Conservation (phyloP, 768 basidiomycete species). For the Suillus clintonianus region DNA sequence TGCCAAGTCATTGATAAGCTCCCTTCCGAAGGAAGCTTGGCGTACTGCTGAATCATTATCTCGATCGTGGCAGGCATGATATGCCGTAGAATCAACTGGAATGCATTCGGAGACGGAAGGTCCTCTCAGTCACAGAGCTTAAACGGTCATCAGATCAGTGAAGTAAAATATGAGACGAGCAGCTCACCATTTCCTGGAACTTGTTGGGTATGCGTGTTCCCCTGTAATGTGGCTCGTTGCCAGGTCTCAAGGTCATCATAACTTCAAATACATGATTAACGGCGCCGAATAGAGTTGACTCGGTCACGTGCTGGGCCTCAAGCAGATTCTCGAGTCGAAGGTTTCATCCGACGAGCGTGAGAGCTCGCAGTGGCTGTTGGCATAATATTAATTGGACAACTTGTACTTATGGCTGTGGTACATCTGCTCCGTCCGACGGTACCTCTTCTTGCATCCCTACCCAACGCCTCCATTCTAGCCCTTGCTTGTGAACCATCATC, state of each 20-base stretch:
- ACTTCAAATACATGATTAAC: background rate
- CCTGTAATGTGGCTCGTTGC: background rate
- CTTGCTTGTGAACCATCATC: conserved; percentile 95
- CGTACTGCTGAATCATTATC: background rate
- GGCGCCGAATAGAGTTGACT: background rate
- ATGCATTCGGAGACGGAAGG: background rate
- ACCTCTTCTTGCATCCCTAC: conserved; percentile 32
- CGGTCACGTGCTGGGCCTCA: too few species aligned
- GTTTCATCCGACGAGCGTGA: background rate
- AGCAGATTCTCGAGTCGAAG: too few species aligned
- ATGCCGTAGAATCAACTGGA: background rate
- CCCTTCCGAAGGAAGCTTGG: too few species aligned
- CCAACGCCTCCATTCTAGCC: conserved; percentile 76
- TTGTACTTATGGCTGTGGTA: background rate
- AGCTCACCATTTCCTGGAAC: too few species aligned
- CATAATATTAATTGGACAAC: background rate
- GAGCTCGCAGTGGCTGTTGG: background rate
- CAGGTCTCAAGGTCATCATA: background rate
- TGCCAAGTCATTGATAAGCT: too few species aligned
- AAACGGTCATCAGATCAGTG: background rate
- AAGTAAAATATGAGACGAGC: background rate
- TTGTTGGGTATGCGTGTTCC: too few species aligned
- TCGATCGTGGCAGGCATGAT: background rate
- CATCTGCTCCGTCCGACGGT: background rate
- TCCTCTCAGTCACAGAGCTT: background rate